Evolutionary conservation across 768 basidiomycete species (phyloP).

Genomic region (Termitomyces sp.): DNA sequence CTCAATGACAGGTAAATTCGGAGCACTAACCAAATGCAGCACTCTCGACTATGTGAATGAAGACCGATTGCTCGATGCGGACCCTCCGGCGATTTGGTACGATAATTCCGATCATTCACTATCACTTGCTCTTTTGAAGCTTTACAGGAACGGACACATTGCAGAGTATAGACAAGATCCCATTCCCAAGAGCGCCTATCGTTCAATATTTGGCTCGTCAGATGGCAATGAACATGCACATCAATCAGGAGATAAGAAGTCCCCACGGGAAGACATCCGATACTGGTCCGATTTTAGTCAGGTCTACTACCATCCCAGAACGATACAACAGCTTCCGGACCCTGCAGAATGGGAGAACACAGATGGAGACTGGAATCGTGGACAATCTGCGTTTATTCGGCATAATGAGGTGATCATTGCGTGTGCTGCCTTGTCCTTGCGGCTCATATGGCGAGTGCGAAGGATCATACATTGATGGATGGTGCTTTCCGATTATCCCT

Average conservation of each 20-base stretch:
- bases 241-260: conserved; percentile 2
- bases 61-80: conserved; percentile 11
- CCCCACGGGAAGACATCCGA: conserved; percentile 27
- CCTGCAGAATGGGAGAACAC: conserved; percentile 45
- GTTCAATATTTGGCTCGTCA: conserved; percentile 30
- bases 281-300: conserved; percentile 71
- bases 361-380: conserved; percentile 51
- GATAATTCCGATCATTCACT: conserved; percentile 2
- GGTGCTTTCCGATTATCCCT: conserved; percentile 58
- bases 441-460: not conserved
- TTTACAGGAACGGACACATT: conserved; percentile 37
- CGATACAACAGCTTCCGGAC: conserved; percentile 60
- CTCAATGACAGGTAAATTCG: conserved; percentile 55
- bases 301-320: conserved; percentile 58
- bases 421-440: not conserved
- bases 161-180: conserved; percentile 46
- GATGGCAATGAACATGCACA: conserved; percentile 5
- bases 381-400: conserved; percentile 43
- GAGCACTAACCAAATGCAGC: conserved; percentile 41
- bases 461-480: conserved; percentile 69
- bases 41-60: conserved; percentile 30
- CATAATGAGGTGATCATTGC: conserved; percentile 43
- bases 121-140: not conserved
- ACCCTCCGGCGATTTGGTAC: conserved; percentile 15
- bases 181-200: conserved; percentile 52